A percentile compares a stretch with the other conserved stretches of the same genome.
Evolutionary conservation across 164 flowering plant species (phyloP).

Genomic region (Tetracentron sinense): DNA sequence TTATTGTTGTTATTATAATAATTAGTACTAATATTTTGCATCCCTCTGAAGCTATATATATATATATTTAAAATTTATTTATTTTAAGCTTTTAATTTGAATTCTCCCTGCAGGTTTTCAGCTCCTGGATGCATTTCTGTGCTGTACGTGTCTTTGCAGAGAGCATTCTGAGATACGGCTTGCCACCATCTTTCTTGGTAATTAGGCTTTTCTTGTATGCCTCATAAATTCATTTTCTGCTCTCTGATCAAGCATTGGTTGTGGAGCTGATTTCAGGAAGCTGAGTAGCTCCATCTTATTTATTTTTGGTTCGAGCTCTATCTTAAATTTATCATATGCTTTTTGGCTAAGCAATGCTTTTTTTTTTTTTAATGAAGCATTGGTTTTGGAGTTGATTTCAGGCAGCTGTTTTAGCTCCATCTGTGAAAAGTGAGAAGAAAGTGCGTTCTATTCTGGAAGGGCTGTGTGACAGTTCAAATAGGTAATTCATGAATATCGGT

Average conservation of each 20-base stretch:
- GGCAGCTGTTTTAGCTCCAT: constrained; percentile 87
- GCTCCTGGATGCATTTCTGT: constrained; percentile 99
- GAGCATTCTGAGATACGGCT: constrained; percentile 93
- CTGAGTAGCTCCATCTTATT: no score
- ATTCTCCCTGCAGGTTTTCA: constrained; percentile 67
- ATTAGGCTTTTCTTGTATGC: background rate
- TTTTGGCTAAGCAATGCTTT: background rate
- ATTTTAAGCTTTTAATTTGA: background rate
- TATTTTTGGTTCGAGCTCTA: no score
- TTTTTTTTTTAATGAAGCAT: constrained; percentile 9
- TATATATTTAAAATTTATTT: background rate
- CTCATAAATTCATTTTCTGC: background rate
- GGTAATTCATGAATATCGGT: constrained; percentile 35
- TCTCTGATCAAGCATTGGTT: constrained; percentile 6
- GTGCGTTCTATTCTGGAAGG: constrained; percentile 83
- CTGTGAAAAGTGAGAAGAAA: constrained; percentile 87
- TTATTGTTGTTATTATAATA: background rate
- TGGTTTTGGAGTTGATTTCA: constrained; percentile 30
- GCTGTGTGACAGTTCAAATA: constrained; percentile 53
- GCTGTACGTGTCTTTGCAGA: constrained; percentile 89
- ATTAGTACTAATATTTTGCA: no score
- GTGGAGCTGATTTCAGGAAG: constrained; percentile 51
- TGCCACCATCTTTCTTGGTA: constrained; percentile 97
- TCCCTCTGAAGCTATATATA: background rate
- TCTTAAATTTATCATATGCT: background rate